Percentiles rank a stretch among this genome's conserved stretches.
These are phyloP conservation scores for Xerocomus minutiporus DNA, from an alignment of 1,284 basidiomycete genomes.

Conservation along the genomic window DNA sequence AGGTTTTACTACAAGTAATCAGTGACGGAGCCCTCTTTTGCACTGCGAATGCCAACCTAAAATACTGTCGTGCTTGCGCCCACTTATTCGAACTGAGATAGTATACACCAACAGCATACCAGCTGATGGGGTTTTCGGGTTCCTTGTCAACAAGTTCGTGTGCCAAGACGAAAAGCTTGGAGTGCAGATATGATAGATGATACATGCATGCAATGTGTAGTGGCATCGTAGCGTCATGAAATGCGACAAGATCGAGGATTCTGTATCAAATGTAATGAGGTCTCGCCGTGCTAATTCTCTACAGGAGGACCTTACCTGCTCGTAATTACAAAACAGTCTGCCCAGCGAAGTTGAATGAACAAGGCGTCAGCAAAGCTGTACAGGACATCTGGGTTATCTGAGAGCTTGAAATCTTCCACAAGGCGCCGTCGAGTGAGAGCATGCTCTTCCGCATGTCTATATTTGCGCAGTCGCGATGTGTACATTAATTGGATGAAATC, in stretches of 20 bases:
- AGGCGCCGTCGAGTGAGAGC: slow-evolving; percentile 69
- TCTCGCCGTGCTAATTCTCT: background rate
- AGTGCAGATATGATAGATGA: slow-evolving; percentile 86
- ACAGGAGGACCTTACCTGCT: slow-evolving; percentile 49
- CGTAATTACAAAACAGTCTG: slow-evolving; percentile 90
- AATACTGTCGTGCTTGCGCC: slow-evolving; percentile 86
- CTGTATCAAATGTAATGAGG: slow-evolving; percentile 39
- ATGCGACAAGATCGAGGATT: slow-evolving; percentile 74
- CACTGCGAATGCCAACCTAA: slow-evolving; percentile 56
- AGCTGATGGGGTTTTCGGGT: slow-evolving; percentile 87
- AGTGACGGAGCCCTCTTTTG: background rate
- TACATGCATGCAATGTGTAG: slow-evolving; percentile 97
- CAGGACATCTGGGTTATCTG: slow-evolving; percentile 89
- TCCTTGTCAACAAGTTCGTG: slow-evolving; percentile 94
- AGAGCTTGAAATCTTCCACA: slow-evolving; percentile 73
- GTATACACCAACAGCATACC: slow-evolving; percentile 99
- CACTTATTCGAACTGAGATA: slow-evolving; percentile 86
- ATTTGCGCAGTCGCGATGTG: slow-evolving; percentile 86
- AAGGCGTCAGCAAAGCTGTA: slow-evolving; percentile 90
- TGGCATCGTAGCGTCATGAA: slow-evolving; percentile 84
- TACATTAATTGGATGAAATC: slow-evolving; percentile 91
- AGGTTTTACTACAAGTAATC: slow-evolving; percentile 70
- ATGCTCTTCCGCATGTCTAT: slow-evolving; percentile 80
- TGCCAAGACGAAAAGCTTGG: slow-evolving; percentile 90
- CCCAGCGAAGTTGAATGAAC: slow-evolving; percentile 86